Evolutionary conservation across 2,329 filamentous ascomycete species (phyloP).

Genomic region (Cordyceps javanica): DNA sequence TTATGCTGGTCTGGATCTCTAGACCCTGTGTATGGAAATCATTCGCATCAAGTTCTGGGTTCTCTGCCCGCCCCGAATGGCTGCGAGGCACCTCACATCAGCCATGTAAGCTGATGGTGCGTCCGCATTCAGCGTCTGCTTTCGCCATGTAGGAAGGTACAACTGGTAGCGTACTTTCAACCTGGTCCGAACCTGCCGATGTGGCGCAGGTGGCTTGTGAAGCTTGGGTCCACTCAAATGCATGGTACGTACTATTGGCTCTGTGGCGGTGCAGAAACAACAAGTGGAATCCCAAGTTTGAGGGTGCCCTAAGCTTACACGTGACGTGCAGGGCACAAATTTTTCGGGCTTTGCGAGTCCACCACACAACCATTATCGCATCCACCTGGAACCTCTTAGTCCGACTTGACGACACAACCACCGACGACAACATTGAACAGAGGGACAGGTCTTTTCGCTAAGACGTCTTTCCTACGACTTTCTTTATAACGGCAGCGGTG

Average conservation of each 20-base stretch:
- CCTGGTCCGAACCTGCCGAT: slow-evolving; percentile 10
- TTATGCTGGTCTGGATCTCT: no score
- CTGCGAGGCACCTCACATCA: slow-evolving; percentile 1
- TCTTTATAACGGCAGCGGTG: slow-evolving; percentile 34
- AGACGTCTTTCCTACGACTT: slow-evolving; percentile 35
- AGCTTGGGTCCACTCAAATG: background rate
- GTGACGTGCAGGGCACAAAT: slow-evolving; percentile 13
- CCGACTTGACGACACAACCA: slow-evolving; percentile 15
- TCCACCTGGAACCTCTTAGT: slow-evolving; percentile 15
- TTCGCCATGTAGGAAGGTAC: background rate
- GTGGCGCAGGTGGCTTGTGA: slow-evolving; percentile 12
- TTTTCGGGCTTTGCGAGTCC: slow-evolving; percentile 10
- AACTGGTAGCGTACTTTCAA: background rate
- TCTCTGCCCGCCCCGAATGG: background rate
- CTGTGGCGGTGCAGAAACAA: slow-evolving; percentile 7
- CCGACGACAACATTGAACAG: slow-evolving; percentile 12
- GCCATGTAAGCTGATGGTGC: slow-evolving; percentile 4
- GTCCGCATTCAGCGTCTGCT: background rate
- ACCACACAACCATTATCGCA: slow-evolving; percentile 17
- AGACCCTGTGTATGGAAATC: background rate
- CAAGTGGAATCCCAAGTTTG: no score
- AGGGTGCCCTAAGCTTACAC: slow-evolving; percentile 12
- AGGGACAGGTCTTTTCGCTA: slow-evolving; percentile 39
- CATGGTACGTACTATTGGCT: background rate
- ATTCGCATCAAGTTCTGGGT: background rate